Conservation (phyloP, 2,329 filamentous ascomycete genomes). For the Arthrocladium fulminans region DNA sequence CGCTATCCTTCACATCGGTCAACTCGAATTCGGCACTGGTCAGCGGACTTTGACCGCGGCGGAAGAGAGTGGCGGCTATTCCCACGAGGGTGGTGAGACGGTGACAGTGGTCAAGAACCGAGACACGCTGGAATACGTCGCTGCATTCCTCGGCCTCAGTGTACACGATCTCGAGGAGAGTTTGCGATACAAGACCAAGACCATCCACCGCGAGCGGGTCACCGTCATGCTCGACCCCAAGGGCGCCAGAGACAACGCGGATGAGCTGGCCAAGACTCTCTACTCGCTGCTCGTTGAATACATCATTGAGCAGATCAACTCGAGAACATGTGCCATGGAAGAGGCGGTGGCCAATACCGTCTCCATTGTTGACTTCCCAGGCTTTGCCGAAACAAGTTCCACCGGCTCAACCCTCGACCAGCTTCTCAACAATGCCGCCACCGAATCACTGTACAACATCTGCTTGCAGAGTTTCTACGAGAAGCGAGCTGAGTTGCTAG, state of each 20-base stretch:
- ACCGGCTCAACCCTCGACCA: slow-evolving; percentile 85
- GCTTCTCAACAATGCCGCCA: slow-evolving; percentile 87
- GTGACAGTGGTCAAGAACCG: slow-evolving; percentile 88
- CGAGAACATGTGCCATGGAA: slow-evolving; percentile 75
- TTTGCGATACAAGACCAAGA: slow-evolving; percentile 92
- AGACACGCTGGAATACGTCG: slow-evolving; percentile 74
- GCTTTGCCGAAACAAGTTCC: slow-evolving; percentile 74
- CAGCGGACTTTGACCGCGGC: slow-evolving; percentile 68
- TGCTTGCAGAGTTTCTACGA: slow-evolving; percentile 95
- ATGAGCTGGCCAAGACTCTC: slow-evolving; percentile 84
- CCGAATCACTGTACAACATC: slow-evolving; percentile 85
- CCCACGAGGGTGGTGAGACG: slow-evolving; percentile 81
- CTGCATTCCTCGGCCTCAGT: slow-evolving; percentile 86
- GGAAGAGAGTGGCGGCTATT: slow-evolving; percentile 93
- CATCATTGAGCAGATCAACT: slow-evolving; percentile 87
- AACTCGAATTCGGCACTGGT: slow-evolving; percentile 83
- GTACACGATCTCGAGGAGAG: slow-evolving; percentile 75
- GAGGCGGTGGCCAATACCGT: slow-evolving; percentile 88
- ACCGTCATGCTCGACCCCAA: slow-evolving; percentile 94
- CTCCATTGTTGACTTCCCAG: slow-evolving; percentile 91
- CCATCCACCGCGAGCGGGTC: slow-evolving; percentile 90
- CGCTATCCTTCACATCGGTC: slow-evolving; percentile 90
- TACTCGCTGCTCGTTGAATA: slow-evolving; percentile 92
- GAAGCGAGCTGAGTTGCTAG: slow-evolving; percentile 81
- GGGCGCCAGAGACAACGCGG: slow-evolving; percentile 82